Evolutionary conservation across 495 filamentous ascomycete species (phyloP), one percentile per base, ranked within the genome.

Genomic region (Lasiosphaeris hirsuta): DNA sequence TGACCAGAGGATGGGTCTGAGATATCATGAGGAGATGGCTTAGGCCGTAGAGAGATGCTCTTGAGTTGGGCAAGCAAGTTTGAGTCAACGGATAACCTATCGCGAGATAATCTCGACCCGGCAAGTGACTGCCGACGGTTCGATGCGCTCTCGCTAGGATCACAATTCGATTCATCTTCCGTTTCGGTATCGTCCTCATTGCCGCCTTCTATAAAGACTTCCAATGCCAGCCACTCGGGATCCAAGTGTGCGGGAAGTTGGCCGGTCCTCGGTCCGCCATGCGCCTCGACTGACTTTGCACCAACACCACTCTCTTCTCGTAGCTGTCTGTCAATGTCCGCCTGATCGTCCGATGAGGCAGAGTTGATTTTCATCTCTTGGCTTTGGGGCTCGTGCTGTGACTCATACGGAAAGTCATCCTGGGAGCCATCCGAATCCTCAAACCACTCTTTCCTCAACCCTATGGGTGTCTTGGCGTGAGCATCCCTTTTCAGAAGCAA

Each of bases 141-240:
- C 11, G 10, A 42, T 1, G 40, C 7, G 11, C 18, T 42, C 19
- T 23, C 53, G 23, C 23, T 30, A 30, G 23, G 23, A 30, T 30
- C 23, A 30, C 2, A 17, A 36, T 47, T 23, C 49, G 39, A 50
- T 6, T 56, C 62, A 1, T 63, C 56, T 17, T 71, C 64, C 0
- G 64, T 59, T 5, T 66, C 68, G 1, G 60, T 62, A n/a, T 60
- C 62, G 14, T 64, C 67, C 2, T 82, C 78, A 35, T 75, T 67
- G 34, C 87, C 81, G 5, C 81, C 75, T 49, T 89, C 84, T 0
- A 79, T 79, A 38, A 89, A 95, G 1, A 97, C 88, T 68, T 97
- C 92, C 48, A 97, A 84, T 0, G 95, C 95, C 54, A 99, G 81
- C 95, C 95, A 97, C 75, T 97, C 94, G 0, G 89, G 88, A 59